Percentiles rank a stretch among this genome's conserved stretches.
Conservation (phyloP, 139 green algal genomes). For the Pseudopediastrum boryanum region DNA sequence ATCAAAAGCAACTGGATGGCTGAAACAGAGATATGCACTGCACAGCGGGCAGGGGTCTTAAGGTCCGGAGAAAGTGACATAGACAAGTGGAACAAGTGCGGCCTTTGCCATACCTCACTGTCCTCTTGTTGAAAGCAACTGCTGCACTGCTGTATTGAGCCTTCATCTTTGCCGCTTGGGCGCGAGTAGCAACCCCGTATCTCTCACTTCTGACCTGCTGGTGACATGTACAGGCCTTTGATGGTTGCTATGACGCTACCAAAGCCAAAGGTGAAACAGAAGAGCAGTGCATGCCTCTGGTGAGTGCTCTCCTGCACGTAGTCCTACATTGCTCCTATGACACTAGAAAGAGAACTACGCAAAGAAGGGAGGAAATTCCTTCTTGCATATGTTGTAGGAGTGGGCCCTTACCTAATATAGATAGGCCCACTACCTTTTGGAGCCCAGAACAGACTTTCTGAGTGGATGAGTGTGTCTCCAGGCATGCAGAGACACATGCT, state of each 20-base stretch:
- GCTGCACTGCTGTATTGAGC: too few relatives aligned
- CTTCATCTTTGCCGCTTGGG: not conserved
- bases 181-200: not conserved
- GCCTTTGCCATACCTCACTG: not conserved
- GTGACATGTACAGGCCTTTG: slow-evolving; percentile 35
- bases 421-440: not conserved
- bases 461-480: not conserved
- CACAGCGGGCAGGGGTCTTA: not conserved
- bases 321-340: not conserved
- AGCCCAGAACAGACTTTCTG: not conserved
- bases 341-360: too few relatives aligned
- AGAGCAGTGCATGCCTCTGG: slow-evolving; percentile 21
- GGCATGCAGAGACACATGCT: slow-evolving; percentile 9
- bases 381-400: not conserved
- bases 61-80: not conserved
- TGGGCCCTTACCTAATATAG: not conserved
- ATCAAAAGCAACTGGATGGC: too few relatives aligned
- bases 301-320: not conserved
- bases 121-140: not conserved
- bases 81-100: not conserved
- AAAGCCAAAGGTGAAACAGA: not conserved
- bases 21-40: too few relatives aligned
- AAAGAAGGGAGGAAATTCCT: too few relatives aligned
- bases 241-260: slow-evolving; percentile 20
- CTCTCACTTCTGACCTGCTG: not conserved